Percentiles rank a stretch among this genome's conserved stretches.
Evolutionary conservation across 2,329 filamentous ascomycete genomes (phyloP).

Genomic region (Cladosporium phlei): DNA sequence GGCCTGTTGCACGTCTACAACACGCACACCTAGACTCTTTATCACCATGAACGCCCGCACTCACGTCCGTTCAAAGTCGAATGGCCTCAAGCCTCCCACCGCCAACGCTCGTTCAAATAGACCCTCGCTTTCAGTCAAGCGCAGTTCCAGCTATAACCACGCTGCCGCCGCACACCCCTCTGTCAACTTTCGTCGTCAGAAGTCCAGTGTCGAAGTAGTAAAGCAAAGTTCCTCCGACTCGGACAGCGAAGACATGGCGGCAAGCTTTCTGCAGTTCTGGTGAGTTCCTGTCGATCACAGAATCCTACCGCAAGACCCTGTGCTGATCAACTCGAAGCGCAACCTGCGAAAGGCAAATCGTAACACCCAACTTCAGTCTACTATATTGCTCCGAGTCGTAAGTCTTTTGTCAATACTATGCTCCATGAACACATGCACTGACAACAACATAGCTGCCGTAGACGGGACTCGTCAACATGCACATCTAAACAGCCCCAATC

Average conservation of each 20-base stretch:
- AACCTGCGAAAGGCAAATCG: constrained; percentile 62
- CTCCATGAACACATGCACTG: constrained; percentile 13
- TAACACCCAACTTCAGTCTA: constrained; percentile 54
- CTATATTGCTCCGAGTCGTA: constrained; percentile 64
- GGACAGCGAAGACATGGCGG: constrained; percentile 48
- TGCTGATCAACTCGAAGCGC: constrained; percentile 41
- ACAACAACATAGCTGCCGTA: constrained; percentile 38
- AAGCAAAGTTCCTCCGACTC: constrained; percentile 19
- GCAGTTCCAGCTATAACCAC: constrained; percentile 3
- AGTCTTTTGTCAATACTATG: constrained; percentile 20
- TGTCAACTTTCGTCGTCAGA: constrained; percentile 1
- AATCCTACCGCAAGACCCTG: background rate
- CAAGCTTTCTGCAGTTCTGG: constrained; percentile 52
- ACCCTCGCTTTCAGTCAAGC: constrained; percentile 5
- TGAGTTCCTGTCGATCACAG: constrained; percentile 28
- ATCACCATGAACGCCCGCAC: constrained; percentile 12
- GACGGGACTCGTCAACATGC: constrained; percentile 38
- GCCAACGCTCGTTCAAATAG: constrained; percentile 7
- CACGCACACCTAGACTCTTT: constrained; percentile 1
- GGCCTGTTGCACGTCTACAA: constrained; percentile 1
- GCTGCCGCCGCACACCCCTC: background rate
- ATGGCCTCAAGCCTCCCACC: constrained; percentile 9
- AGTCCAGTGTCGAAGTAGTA: background rate
- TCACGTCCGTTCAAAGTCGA: constrained; percentile 9
- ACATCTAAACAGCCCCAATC: constrained; percentile 10